Evolutionary conservation across 768 basidiomycete species (phyloP), one percentile per base, ranked within the genome.

Genomic region (Suillus subluteus): DNA sequence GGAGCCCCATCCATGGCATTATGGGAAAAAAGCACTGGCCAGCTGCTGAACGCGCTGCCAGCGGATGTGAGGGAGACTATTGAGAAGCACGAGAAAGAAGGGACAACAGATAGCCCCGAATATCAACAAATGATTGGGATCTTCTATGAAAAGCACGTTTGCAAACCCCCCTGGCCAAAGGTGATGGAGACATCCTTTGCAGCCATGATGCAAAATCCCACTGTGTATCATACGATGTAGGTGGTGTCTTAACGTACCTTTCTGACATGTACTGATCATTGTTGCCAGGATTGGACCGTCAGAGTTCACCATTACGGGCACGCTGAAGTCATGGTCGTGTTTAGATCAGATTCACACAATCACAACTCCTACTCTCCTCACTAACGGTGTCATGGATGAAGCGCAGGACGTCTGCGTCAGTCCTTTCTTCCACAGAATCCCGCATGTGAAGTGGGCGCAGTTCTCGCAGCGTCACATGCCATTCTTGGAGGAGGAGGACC

Each of bases 301-400:
- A 41, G 79, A 80, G 68, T 79, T 79, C 69, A 69, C 70, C 62
- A 75, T 79, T 13, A 79, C 79, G 15, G 79, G 79, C 0, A 70
- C 78, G 6, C 66, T 85, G 56, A 79, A 80, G 67, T 65, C 74
- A 15, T 86, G 84, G 84, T 70, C 75, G 4, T 78, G 85, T 58
- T 69, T 82, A 8, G 78, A 80, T 38, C 74, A 79, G 7, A 67
- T 84, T 18, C 71, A 75, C 65, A 76, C 73, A 23, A 80, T 83
- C 35, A 64, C 66, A n/a, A 72, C 74, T 7, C 79, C 80, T 1
- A 78, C 78, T 4, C 69, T 85, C 23, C 66, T 79, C 16, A 75
- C 74, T 62, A 81, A 79, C 55, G 77, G 76, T 13, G 65, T 69
- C 21, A 65, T 75, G 67, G 81, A 80, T 65, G 68, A 73, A 61